Base-by-base conservation (phyloP, 352 stramenopile genomes). In the Phytophthora chlamydospora region DNA sequence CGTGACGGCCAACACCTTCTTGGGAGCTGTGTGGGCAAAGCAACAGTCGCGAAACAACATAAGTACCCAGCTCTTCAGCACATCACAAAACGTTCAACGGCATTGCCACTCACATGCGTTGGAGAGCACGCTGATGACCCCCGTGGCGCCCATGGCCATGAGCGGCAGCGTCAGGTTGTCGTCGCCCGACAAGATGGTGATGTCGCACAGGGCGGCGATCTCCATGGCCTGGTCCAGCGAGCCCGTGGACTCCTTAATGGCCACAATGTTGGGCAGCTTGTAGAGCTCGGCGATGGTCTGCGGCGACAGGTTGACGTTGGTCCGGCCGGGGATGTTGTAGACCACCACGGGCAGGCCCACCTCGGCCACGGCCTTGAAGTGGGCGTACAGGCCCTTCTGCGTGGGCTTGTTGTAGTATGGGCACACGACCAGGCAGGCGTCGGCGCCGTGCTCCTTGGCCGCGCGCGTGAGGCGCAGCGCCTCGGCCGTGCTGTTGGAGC, bases 371-470 rank as follows among this genome's bases (percentile, higher is more conserved):
- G 79, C 75, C 84, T 97, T 96, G 75, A 98, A 98, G 78, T 99
- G 96, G 34, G 95, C 79, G 53, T 98, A 95, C 44, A 99, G 69
- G 12, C 90, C 94, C 67, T 95, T 90, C 78, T 99, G 97, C 17
- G 96, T 98, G 35, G 97, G 97, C 83, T 99, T 99, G 78, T 99
- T 98, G 82, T 99, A 99, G 80, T 99, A 99, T 45, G 97, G 97
- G 58, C 95, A 98, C 4, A 99, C 97, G 31, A 99, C 85, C 2
- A 99, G 80, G 44, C 83, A 96, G 27, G 95, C 97, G 75, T 99
- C 96, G 46, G 88, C 94, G 13, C 97, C 97, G 17, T 88, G 80
- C 52, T 98, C 90, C 58, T 97, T 97, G 33, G 96, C 93, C 16
- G 86, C 84, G 32, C 82, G 75, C 17, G 90, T 97, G 54, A 96